Base-by-base conservation (phyloP, 2,329 filamentous ascomycete genomes). In the Proliferodiscus dingleyae region DNA sequence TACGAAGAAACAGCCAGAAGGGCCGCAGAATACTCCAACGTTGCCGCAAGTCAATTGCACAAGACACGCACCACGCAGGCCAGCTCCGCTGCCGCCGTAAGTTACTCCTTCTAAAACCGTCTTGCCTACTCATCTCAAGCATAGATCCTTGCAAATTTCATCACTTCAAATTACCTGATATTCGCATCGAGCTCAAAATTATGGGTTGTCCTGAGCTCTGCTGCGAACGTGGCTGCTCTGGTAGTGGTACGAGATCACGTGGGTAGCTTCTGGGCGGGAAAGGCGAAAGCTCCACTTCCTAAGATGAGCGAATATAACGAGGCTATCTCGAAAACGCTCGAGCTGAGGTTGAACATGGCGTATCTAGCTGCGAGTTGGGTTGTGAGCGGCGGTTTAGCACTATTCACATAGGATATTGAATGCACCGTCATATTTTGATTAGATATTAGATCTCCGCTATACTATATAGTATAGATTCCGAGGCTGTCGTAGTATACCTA, bases 1-100 rank as follows among this genome's bases (percentile, higher is more conserved):
- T 74, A 73, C 54, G 71, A 74, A 54, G 60, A 66, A n/a, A 65
- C 64, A 21, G 60, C 61, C 34, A 62, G 73, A 54, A 71, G 69
- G 51, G 64, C 68, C 13, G 71, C 71, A 7, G 64, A 70, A 50
- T 67, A 68, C 58, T 72, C 70, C 3, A 64, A 64, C 23, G 64
- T 65, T 30, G 71, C 68, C 6, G 67, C 61, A 29, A 51, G 61
- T 5, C 66, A 74, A 52, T 58, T 73, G 18, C 59, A 66, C 53
- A 66, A 67, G 54, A 74, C 71, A 3, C 62, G 70, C 41, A 66
- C 62, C 0, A 75, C 71, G 0, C 69, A 72, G 48, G 63, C 64
- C 2, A 62, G 64, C 33, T 68, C 64, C 9, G 66, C 66, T 19
- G 30, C 67, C 11, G 61, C 68, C 10, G 66, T 72, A 53, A 21